These are phyloP conservation scores for Acanthamoeba royreba DNA, from an alignment of 208 protist species.

Conservation along the genomic window DNA sequence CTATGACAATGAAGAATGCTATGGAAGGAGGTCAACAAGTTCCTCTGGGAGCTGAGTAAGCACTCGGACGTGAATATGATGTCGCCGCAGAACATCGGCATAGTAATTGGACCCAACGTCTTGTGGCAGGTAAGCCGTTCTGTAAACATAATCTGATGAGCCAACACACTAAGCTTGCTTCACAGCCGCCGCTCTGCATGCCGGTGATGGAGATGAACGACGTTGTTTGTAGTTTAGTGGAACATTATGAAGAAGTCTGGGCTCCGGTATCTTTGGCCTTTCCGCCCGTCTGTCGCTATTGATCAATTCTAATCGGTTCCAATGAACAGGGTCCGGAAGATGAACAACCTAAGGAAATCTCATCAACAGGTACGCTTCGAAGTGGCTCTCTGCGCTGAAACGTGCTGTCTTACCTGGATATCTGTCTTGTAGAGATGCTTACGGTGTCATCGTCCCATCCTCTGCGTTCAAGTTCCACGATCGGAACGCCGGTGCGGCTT, in stretches of 20 bases:
- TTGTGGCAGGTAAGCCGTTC: neutral
- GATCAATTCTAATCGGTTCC: neutral
- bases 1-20: too few species aligned
- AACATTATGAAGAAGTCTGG: conserved; percentile 33
- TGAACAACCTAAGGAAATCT: neutral
- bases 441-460: neutral
- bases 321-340: neutral
- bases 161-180: too few species aligned
- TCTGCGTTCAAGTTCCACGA: neutral
- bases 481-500: neutral
- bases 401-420: too few species aligned
- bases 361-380: neutral
- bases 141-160: too few species aligned
- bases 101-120: conserved; percentile 47
- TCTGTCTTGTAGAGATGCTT: too few species aligned
- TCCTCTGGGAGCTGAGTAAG: conserved; percentile 18
- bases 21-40: conserved; percentile 39
- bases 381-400: neutral
- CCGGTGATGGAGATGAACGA: conserved; percentile 48
- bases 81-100: conserved; percentile 44
- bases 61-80: conserved; percentile 48
- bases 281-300: neutral
- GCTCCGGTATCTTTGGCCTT: neutral
- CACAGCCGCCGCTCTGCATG: conserved; percentile 34
- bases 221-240: neutral